Evolutionary conservation across 148 eudicot species (phyloP).

Genomic region (Bassia scoparia): DNA sequence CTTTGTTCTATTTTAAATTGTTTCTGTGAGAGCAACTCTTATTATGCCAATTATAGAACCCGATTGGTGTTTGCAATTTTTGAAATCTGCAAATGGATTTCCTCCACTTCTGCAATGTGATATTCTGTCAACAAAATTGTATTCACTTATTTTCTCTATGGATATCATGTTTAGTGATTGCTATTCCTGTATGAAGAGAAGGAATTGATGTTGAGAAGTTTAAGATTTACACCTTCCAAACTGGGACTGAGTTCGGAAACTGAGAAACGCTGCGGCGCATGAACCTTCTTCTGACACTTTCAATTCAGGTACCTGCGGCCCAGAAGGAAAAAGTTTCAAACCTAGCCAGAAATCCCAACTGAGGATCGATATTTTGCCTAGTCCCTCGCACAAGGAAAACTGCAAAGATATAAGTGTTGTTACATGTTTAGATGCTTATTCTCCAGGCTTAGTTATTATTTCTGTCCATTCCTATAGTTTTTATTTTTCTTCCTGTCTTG

Average conservation of each 20-base stretch:
- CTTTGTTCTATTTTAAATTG: background rate
- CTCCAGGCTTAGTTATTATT: constrained; percentile 1
- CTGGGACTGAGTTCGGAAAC: constrained; percentile 52
- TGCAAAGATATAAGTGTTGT: constrained; percentile 79
- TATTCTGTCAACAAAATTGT: background rate
- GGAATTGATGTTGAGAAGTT: constrained; percentile 69
- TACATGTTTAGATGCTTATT: background rate
- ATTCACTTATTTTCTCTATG: constrained; percentile 7
- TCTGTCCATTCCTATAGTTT: background rate
- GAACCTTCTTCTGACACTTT: constrained; percentile 53
- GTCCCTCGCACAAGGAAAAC: constrained; percentile 90
- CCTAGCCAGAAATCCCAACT: constrained; percentile 42
- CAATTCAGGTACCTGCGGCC: constrained; percentile 40
- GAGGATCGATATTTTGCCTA: constrained; percentile 90
- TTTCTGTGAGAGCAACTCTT: background rate
- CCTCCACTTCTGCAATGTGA: background rate
- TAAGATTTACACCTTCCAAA: constrained; percentile 60
- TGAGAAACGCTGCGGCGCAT: constrained; percentile 49
- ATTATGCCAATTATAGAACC: background rate
- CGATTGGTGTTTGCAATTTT: background rate
- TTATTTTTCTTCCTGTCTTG: constrained; percentile 1
- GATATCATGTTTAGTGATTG: constrained; percentile 53
- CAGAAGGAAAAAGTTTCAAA: constrained; percentile 43
- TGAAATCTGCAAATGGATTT: background rate
- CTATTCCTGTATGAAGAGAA: constrained; percentile 92